Percentiles rank a stretch among this genome's conserved stretches.
Conservation (phyloP, 495 filamentous ascomycete genomes). For the Talaromyces adpressus region DNA sequence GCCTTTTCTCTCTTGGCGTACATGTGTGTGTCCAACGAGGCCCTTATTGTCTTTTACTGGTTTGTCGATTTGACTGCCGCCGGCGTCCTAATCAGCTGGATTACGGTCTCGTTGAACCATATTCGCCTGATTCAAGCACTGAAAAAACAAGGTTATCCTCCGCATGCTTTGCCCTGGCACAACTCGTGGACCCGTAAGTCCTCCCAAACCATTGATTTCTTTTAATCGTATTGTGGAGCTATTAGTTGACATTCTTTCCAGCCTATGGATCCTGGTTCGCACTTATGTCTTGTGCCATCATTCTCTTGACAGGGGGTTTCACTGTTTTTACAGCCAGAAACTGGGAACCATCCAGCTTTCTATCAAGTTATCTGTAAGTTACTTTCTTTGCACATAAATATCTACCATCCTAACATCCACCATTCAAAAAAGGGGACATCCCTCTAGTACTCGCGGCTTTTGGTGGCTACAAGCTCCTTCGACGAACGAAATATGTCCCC, state of each 20-base stretch:
- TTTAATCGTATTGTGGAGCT: constrained; percentile 28
- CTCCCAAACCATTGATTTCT: constrained; percentile 43
- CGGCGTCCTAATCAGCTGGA: constrained; percentile 50
- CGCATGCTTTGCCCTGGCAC: constrained; percentile 44
- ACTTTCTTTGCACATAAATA: background rate
- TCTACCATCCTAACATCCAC: constrained; percentile 1
- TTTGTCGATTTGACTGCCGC: constrained; percentile 49
- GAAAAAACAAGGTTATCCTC: constrained; percentile 38
- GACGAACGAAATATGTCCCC: constrained; percentile 26
- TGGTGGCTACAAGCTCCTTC: constrained; percentile 32
- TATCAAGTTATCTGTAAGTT: constrained; percentile 32
- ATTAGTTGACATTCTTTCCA: constrained; percentile 13
- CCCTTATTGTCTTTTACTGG: constrained; percentile 55
- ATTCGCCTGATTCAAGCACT: constrained; percentile 49
- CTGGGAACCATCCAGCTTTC: constrained; percentile 26
- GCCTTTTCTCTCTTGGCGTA: constrained; percentile 52
- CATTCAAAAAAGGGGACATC: constrained; percentile 22
- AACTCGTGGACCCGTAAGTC: constrained; percentile 24
- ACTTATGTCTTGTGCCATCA: constrained; percentile 44
- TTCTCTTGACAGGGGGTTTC: constrained; percentile 55
- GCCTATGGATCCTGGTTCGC: constrained; percentile 52
- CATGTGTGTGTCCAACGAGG: constrained; percentile 49
- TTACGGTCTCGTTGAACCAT: constrained; percentile 47
- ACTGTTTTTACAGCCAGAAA: constrained; percentile 45
- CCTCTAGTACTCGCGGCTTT: constrained; percentile 37